Conservation (phyloP, 768 basidiomycete species). For the Boletellus ananiceps region DNA sequence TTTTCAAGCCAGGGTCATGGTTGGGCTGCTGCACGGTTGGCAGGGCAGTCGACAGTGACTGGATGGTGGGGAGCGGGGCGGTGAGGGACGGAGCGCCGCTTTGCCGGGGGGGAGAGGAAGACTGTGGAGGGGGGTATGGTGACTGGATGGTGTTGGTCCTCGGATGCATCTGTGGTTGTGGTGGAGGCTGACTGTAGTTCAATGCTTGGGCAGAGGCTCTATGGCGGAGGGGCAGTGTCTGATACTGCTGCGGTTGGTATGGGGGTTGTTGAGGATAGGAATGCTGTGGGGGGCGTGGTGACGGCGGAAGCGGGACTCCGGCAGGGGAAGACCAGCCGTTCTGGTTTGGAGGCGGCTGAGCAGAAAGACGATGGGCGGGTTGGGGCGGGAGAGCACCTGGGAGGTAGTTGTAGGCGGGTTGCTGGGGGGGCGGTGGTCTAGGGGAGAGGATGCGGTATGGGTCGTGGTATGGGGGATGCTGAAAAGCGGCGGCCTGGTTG, state of each 20-base stretch:
- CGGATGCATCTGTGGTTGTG: slow-evolving; percentile 20
- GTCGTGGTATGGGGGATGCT: slow-evolving; percentile 22
- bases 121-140: slow-evolving; percentile 16
- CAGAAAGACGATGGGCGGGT: slow-evolving; percentile 14
- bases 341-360: slow-evolving; percentile 20
- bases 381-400: slow-evolving; percentile 16
- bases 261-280: slow-evolving; percentile 13
- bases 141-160: slow-evolving; percentile 15
- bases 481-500: slow-evolving; percentile 35
- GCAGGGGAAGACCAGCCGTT: slow-evolving; percentile 22
- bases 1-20: slow-evolving; percentile 55
- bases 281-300: slow-evolving; percentile 21
- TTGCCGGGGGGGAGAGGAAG: slow-evolving; percentile 23
- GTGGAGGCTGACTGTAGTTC: slow-evolving; percentile 24
- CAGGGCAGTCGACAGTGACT: slow-evolving; percentile 51
- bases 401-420: slow-evolving; percentile 12
- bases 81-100: slow-evolving; percentile 48
- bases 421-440: slow-evolving; percentile 22
- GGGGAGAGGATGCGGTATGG: slow-evolving; percentile 20
- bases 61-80: slow-evolving; percentile 61
- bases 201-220: slow-evolving; percentile 22
- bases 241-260: slow-evolving; percentile 21
- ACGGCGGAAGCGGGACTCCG: slow-evolving; percentile 17
- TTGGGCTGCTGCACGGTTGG: slow-evolving; percentile 48
- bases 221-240: slow-evolving; percentile 19